These are phyloP conservation scores for Debaryomyces hansenii DNA, from an alignment of 805 yeast genomes.

Conservation along the genomic window DNA sequence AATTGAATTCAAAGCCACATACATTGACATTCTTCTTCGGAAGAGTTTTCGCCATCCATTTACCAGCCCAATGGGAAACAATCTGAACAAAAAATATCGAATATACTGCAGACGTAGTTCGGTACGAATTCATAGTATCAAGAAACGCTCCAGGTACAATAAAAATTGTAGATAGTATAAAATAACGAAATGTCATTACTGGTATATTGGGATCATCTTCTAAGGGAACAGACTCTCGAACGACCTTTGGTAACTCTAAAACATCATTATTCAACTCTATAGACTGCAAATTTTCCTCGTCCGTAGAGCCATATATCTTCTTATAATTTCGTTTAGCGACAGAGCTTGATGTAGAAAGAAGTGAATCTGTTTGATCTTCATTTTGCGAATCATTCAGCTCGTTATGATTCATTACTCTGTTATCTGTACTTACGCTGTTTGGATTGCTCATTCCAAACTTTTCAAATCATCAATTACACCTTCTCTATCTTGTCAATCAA, in stretches of 20 bases:
- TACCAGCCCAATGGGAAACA: conserved; percentile 47
- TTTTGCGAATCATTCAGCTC: no score
- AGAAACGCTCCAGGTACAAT: conserved; percentile 44
- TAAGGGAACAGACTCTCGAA: conserved; percentile 37
- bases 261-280: conserved; percentile 18
- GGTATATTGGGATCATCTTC: conserved; percentile 42
- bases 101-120: conserved; percentile 50
- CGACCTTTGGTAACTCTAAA: conserved; percentile 27
- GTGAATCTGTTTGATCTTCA: neutral
- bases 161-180: conserved; percentile 32
- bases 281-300: conserved; percentile 1
- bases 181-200: conserved; percentile 36
- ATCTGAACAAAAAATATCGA: conserved; percentile 54
- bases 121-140: conserved; percentile 41
- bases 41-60: conserved; percentile 41
- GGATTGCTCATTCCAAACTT: no score
- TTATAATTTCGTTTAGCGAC: neutral
- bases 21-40: conserved; percentile 29
- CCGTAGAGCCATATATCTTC: neutral
- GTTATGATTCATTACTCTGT: no score
- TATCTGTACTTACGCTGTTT: no score
- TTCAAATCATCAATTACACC: no score
- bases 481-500: neutral
- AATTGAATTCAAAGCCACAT: conserved; percentile 19
- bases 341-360: neutral